Conservation (phyloP, 129 eudicot species). For the Flaveria sonorensis region DNA sequence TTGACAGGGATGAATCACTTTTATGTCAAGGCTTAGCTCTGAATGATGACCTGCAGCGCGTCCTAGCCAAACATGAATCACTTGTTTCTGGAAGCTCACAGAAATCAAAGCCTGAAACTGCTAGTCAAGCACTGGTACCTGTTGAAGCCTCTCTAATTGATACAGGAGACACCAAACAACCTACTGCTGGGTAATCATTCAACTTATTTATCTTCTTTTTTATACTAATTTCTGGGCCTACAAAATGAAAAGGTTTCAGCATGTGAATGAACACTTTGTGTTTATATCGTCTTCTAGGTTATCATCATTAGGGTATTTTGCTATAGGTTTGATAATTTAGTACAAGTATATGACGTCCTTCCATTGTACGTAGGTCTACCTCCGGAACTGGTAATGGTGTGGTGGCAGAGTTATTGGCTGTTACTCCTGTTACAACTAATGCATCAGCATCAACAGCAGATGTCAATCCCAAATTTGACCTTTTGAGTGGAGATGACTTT, state of each 20-base stretch:
- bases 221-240: background rate
- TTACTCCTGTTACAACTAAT: slow-evolving; percentile 51
- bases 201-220: background rate
- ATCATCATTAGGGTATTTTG: background rate
- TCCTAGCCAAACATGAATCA: slow-evolving; percentile 76
- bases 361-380: slow-evolving; percentile 50
- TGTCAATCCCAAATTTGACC: slow-evolving; percentile 58
- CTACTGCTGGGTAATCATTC: slow-evolving; percentile 43
- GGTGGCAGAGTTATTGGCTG: slow-evolving; percentile 43
- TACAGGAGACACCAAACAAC: slow-evolving; percentile 54
- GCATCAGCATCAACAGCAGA: slow-evolving; percentile 44
- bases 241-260: slow-evolving; percentile 3
- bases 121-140: slow-evolving; percentile 50
- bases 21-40: slow-evolving; percentile 89
- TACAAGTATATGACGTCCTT: background rate
- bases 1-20: slow-evolving; percentile 76
- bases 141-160: slow-evolving; percentile 76
- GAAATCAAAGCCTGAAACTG: slow-evolving; percentile 43
- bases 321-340: slow-evolving; percentile 17
- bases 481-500: slow-evolving; percentile 84
- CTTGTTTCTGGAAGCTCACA: slow-evolving; percentile 52
- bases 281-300: background rate
- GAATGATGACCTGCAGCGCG: slow-evolving; percentile 84
- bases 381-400: slow-evolving; percentile 35
- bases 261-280: background rate